Evolutionary conservation across 2,329 filamentous ascomycete species (phyloP).

Genomic region (Colletotrichum lupini): DNA sequence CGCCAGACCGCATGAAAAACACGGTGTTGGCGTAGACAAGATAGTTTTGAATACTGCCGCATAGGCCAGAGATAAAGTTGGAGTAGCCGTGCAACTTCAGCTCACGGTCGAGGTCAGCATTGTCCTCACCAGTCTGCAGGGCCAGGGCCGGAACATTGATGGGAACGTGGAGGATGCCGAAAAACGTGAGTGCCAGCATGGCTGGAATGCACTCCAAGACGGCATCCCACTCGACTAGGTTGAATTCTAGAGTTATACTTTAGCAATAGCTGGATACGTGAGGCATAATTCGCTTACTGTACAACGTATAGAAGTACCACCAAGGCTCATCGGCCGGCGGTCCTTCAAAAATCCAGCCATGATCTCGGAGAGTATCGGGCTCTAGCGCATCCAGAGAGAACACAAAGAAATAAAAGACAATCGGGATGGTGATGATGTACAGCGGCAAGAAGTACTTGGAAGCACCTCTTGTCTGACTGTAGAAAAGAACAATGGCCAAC

Average conservation of each 20-base stretch:
- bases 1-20: slow-evolving; percentile 95
- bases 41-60: slow-evolving; percentile 95
- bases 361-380: slow-evolving; percentile 72
- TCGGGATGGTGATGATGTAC: slow-evolving; percentile 84
- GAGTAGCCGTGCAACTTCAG: slow-evolving; percentile 93
- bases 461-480: slow-evolving; percentile 78
- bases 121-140: slow-evolving; percentile 90
- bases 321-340: slow-evolving; percentile 89
- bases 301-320: slow-evolving; percentile 98
- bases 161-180: slow-evolving; percentile 94
- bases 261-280: slow-evolving; percentile 35
- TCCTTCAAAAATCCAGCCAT: slow-evolving; percentile 92
- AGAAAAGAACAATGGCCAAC: slow-evolving; percentile 80
- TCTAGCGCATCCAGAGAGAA: slow-evolving; percentile 75
- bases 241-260: slow-evolving; percentile 70
- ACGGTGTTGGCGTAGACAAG: slow-evolving; percentile 97
- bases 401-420: slow-evolving; percentile 83
- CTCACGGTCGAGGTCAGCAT: slow-evolving; percentile 90
- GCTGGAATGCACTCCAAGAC: slow-evolving; percentile 87
- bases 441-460: slow-evolving; percentile 88
- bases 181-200: slow-evolving; percentile 97
- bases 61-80: slow-evolving; percentile 87
- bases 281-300: slow-evolving; percentile 69
- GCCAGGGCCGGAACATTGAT: slow-evolving; percentile 97
- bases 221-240: slow-evolving; percentile 84